A percentile compares a stretch with the other conserved stretches of the same genome.
Conservation (phyloP, 75 land plant genomes). For the Ceratopteris richardii region DNA sequence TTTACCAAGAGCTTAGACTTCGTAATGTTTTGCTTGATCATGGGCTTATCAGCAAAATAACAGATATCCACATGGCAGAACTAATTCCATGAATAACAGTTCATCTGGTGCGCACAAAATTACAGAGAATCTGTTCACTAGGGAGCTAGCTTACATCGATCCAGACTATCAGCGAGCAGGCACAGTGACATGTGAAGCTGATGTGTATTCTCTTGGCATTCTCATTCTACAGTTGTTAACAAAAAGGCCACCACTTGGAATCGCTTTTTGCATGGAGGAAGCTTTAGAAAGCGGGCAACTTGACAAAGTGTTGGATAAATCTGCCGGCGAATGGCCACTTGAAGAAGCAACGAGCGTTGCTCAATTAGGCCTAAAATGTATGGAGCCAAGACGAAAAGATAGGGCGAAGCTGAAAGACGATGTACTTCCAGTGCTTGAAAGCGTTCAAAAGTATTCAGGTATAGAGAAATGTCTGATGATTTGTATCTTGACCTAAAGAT, state of each 20-base stretch:
- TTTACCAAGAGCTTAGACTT: constrained; percentile 89
- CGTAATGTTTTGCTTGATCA: constrained; percentile 65
- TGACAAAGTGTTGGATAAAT: constrained; percentile 33
- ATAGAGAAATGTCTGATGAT: too few species aligned
- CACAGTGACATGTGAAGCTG: constrained; percentile 55
- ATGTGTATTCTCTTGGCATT: constrained; percentile 65
- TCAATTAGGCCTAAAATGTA: constrained; percentile 48
- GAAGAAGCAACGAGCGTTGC: constrained; percentile 45
- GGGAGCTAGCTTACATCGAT: too few species aligned
- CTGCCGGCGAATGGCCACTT: constrained; percentile 59
- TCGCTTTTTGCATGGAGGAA: constrained; percentile 32
- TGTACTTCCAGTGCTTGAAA: too few species aligned
- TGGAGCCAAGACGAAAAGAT: constrained; percentile 40
- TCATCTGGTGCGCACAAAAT: too few species aligned
- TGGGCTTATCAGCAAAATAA: constrained; percentile 65
- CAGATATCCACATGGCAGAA: constrained; percentile 75
- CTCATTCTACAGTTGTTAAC: constrained; percentile 60
- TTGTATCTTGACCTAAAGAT: too few species aligned
- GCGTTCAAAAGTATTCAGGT: too few species aligned
- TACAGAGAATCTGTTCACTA: too few species aligned
- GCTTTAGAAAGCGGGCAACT: constrained; percentile 36
- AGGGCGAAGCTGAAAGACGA: constrained; percentile 59
- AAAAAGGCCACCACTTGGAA: constrained; percentile 37
- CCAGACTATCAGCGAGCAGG: constrained; percentile 82
- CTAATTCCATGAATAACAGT: constrained; percentile 33